Conservation (phyloP, 768 basidiomycete species). For the Pleurotus djamor region DNA sequence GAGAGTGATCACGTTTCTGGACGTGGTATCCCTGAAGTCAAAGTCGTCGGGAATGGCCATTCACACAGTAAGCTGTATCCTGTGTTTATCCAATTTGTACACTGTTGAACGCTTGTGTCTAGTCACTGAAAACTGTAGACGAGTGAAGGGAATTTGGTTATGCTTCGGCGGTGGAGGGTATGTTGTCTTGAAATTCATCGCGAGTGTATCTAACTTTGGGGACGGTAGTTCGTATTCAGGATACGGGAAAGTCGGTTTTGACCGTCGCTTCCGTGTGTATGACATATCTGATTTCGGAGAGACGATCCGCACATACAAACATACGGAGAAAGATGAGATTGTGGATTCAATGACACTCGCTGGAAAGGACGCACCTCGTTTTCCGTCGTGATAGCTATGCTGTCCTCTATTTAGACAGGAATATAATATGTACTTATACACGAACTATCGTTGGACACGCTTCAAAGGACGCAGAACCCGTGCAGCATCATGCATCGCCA, state of each 20-base stretch:
- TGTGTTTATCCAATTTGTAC: conserved; percentile 4
- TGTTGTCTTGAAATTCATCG: conserved; percentile 18
- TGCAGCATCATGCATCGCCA: too few species aligned
- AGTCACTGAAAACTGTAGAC: conserved; percentile 89
- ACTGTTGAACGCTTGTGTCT: conserved; percentile 7
- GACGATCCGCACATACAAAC: conserved; percentile 86
- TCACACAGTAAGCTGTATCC: conserved; percentile 61
- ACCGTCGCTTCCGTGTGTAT: conserved; percentile 88
- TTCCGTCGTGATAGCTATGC: conserved; percentile 8
- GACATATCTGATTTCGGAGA: conserved; percentile 90
- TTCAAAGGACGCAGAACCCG: too few species aligned
- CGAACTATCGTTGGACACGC: not conserved
- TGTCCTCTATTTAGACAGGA: conserved; percentile 3
- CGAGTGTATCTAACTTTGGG: not conserved
- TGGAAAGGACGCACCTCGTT: conserved; percentile 40
- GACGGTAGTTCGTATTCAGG: conserved; percentile 70
- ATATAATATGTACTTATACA: conserved; percentile 8
- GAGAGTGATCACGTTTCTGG: conserved; percentile 65
- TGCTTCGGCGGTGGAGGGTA: conserved; percentile 89
- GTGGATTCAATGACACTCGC: conserved; percentile 63
- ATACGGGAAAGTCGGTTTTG: conserved; percentile 85
- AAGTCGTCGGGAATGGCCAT: conserved; percentile 90
- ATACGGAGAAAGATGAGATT: conserved; percentile 67
- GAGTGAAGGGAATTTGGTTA: conserved; percentile 85
- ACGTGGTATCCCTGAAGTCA: conserved; percentile 63